Percentiles rank a stretch among this genome's conserved stretches.
Conservation (phyloP, 768 basidiomycete species). For the Lanmaoa pseudosensibilis region DNA sequence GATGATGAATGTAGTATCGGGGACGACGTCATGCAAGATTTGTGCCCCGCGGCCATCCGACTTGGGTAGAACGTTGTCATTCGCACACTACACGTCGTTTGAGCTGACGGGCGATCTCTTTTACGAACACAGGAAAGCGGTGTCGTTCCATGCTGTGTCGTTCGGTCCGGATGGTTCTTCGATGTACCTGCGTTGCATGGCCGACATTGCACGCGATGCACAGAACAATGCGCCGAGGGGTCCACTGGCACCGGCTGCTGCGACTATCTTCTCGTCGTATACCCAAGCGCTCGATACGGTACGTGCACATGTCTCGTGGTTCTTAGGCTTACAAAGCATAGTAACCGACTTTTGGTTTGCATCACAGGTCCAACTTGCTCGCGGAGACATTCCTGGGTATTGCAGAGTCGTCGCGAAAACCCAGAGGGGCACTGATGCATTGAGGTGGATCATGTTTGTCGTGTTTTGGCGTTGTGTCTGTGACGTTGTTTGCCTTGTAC, state of each 20-base stretch:
- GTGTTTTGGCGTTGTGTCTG: not conserved
- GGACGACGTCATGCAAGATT: slow-evolving; percentile 39
- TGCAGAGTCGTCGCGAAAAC: slow-evolving; percentile 57
- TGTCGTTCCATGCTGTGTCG: slow-evolving; percentile 60
- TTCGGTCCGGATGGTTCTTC: slow-evolving; percentile 42
- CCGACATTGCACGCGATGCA: slow-evolving; percentile 47
- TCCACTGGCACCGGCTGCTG: slow-evolving; percentile 33
- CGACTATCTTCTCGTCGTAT: slow-evolving; percentile 46
- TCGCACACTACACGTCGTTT: fast-evolving
- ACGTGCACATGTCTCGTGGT: not conserved
- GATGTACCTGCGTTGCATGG: slow-evolving; percentile 46
- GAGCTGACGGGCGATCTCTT: not conserved
- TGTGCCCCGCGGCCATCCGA: slow-evolving; percentile 43
- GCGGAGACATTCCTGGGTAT: slow-evolving; percentile 59
- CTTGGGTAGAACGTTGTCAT: slow-evolving; percentile 39
- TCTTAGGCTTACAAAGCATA: not conserved
- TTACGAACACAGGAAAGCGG: slow-evolving; percentile 41
- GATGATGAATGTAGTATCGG: slow-evolving; percentile 48
- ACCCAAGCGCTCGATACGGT: slow-evolving; percentile 53
- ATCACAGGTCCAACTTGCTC: slow-evolving; percentile 52
- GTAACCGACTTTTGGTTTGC: not conserved
- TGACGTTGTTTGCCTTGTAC: not conserved
- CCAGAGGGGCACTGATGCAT: slow-evolving; percentile 49
- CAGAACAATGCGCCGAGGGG: slow-evolving; percentile 46
- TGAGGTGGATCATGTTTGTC: not conserved